phyloP scores from a whole-genome alignment of 1,139 yeast genomes.

The Maudiozyma humilis region DNA sequence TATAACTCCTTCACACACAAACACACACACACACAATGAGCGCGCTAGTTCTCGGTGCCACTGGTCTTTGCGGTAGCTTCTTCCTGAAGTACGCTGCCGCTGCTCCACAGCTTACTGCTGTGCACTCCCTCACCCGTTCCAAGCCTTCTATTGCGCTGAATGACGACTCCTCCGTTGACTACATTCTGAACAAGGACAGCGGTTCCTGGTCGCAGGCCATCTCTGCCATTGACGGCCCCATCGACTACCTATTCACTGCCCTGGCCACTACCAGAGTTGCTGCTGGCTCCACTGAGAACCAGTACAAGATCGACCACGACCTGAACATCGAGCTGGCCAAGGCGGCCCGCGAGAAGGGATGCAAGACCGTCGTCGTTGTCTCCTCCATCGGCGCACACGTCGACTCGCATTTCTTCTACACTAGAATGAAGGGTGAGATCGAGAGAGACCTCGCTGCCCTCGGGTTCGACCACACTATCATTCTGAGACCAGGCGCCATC shows the following conservation, averaged over 20 bases:
- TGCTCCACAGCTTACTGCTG: constrained; percentile 30
- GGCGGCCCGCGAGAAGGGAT: constrained; percentile 61
- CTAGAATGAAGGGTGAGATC: constrained; percentile 54
- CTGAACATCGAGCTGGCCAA: constrained; percentile 55
- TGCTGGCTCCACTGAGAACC: constrained; percentile 64
- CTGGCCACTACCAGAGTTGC: constrained; percentile 68
- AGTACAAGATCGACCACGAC: constrained; percentile 62
- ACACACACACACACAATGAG: too few species aligned
- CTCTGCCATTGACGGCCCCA: constrained; percentile 15
- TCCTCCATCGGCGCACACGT: constrained; percentile 53
- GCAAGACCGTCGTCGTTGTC: constrained; percentile 54
- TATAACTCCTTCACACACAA: neutral
- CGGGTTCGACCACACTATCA: constrained; percentile 57
- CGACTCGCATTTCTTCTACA: constrained; percentile 47
- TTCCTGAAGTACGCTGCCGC: constrained; percentile 37
- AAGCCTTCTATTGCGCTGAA: constrained; percentile 13
- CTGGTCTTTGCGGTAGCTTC: constrained; percentile 52
- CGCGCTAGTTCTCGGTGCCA: constrained; percentile 46
- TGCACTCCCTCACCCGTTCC: constrained; percentile 44
- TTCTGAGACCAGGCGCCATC: constrained; percentile 62
- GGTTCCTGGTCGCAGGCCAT: constrained; percentile 36
- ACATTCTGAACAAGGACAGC: constrained; percentile 35
- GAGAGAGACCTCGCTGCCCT: constrained; percentile 52
- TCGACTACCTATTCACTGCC: constrained; percentile 43
- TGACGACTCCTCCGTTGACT: constrained; percentile 3